These are phyloP conservation scores for Coemansia sp. DNA, from an alignment of 371 early-diverging fungal genomes.

Conservation along the genomic window DNA sequence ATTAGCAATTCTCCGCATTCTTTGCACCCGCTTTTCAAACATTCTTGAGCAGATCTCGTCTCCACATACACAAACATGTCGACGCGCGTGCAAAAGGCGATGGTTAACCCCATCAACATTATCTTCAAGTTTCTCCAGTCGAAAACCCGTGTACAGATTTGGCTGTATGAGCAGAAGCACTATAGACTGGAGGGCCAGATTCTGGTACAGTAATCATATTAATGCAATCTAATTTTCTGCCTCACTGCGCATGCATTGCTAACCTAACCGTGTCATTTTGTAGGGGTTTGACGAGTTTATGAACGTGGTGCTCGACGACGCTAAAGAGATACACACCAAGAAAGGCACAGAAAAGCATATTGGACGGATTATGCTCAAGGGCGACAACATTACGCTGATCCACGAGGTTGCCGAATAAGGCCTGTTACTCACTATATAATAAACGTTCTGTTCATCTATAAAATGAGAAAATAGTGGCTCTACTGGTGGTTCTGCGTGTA, in stretches of 20 bases:
- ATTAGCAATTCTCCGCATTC: neutral
- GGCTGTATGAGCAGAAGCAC: conserved; percentile 88
- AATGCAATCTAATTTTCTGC: neutral
- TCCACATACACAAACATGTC: conserved; percentile 57
- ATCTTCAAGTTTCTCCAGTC: conserved; percentile 90
- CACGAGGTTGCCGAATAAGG: conserved; percentile 34
- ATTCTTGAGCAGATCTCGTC: neutral
- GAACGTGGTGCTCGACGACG: conserved; percentile 90
- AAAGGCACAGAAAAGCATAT: conserved; percentile 66
- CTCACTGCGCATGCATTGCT: neutral
- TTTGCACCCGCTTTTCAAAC: neutral
- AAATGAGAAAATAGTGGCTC: neutral
- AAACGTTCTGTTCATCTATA: neutral
- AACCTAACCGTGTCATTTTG: neutral
- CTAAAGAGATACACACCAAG: conserved; percentile 80
- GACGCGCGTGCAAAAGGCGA: conserved; percentile 88
- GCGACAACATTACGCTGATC: conserved; percentile 84
- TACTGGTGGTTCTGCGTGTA: conserved; percentile 25
- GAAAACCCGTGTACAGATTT: conserved; percentile 86
- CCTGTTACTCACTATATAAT: neutral
- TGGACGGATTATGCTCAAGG: conserved; percentile 86
- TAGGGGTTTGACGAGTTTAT: conserved; percentile 98
- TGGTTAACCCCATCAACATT: conserved; percentile 97
- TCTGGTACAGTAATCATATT: conserved; percentile 53
- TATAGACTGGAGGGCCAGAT: conserved; percentile 90